These are phyloP conservation scores for Hypseocharis bilobata DNA, from an alignment of 441 rosid genomes.

Conservation along the genomic window DNA sequence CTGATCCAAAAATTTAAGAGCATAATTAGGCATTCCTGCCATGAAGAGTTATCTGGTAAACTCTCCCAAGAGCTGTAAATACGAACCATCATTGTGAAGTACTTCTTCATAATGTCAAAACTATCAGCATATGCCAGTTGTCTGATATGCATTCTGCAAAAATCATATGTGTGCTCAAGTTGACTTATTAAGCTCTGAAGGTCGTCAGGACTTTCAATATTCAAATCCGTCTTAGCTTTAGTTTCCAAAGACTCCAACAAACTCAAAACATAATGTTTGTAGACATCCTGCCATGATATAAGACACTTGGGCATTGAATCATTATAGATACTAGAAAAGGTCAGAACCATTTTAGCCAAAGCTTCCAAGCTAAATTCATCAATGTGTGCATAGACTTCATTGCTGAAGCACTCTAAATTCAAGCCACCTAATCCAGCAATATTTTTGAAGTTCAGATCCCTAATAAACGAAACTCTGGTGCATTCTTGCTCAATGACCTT, in stretches of 20 bases:
- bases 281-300: conserved; percentile 64
- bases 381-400: conserved; percentile 57
- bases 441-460: conserved; percentile 78
- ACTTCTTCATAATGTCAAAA: conserved; percentile 54
- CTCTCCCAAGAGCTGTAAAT: conserved; percentile 35
- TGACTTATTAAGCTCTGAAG: conserved; percentile 54
- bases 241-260: conserved; percentile 47
- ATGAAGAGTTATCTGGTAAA: conserved; percentile 70
- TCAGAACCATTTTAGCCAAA: conserved; percentile 75
- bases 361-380: conserved; percentile 61
- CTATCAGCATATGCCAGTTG: conserved; percentile 57
- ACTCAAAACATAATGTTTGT: conserved; percentile 47
- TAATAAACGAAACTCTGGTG: conserved; percentile 62
- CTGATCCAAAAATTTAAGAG: conserved; percentile 75
- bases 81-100: conserved; percentile 44
- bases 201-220: conserved; percentile 46
- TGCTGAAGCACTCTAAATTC: conserved; percentile 49
- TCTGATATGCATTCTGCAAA: conserved; percentile 47
- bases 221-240: conserved; percentile 37
- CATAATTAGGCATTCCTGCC: conserved; percentile 83
- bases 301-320: conserved; percentile 48
- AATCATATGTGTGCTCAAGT: conserved; percentile 63
- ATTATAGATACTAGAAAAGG: conserved; percentile 34
- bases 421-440: conserved; percentile 58
- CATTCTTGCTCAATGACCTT: conserved; percentile 65